A percentile compares a stretch with the other conserved stretches of the same genome.
phyloP scores from a whole-genome alignment of 1,284 basidiomycete genomes.

The Leccinum holopus region DNA sequence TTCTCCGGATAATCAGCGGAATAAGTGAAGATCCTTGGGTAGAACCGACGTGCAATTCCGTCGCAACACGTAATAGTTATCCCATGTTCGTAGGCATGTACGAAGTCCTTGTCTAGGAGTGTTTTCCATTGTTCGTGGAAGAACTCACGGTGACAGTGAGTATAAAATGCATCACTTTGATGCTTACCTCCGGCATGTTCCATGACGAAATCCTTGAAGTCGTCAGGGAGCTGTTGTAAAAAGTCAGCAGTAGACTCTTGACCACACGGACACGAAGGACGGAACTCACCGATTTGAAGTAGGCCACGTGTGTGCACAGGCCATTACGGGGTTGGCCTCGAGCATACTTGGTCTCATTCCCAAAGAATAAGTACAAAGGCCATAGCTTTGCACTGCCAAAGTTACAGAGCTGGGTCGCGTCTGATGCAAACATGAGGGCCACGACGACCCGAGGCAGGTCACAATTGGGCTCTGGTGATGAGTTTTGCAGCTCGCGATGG shows the following conservation, averaged over 20 bases:
- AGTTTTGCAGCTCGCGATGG: background rate
- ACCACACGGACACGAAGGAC: background rate
- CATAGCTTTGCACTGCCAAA: slow-evolving; percentile 29
- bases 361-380: slow-evolving; percentile 32
- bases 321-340: background rate
- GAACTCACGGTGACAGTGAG: too few relatives aligned
- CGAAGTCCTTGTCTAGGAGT: too few relatives aligned
- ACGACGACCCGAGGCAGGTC: background rate
- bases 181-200: background rate
- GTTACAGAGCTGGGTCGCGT: slow-evolving; percentile 28
- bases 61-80: too few relatives aligned
- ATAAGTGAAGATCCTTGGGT: too few relatives aligned
- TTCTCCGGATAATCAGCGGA: too few relatives aligned
- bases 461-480: background rate
- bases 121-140: too few relatives aligned
- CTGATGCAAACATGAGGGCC: slow-evolving; percentile 33
- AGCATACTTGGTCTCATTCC: slow-evolving; percentile 18
- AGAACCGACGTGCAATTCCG: too few relatives aligned
- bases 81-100: too few relatives aligned
- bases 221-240: background rate
- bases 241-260: background rate
- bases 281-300: background rate
- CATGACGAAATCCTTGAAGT: background rate
- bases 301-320: background rate
- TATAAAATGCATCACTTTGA: background rate